Base-by-base conservation (phyloP, 2,329 filamentous ascomycete genomes). In the Fusarium veterinarium region DNA sequence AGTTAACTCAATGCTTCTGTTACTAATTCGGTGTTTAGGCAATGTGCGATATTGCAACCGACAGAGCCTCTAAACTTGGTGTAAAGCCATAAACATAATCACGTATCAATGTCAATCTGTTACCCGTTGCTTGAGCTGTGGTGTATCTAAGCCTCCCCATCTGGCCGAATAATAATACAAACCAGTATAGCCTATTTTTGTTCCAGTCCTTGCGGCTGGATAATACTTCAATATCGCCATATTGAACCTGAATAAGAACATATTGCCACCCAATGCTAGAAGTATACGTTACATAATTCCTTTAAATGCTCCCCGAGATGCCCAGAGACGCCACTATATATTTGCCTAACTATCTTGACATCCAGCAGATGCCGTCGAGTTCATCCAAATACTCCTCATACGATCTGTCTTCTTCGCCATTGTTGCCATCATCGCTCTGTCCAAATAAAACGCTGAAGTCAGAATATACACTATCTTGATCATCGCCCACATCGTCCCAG, bases 11-110 rank as follows among this genome's bases (percentile, higher is more conserved):
- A 19, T n/a, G 31, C 6, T 35, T 45, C 60, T 17, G 17, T 38
- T 56, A 56, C 48, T 70, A n/a, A 63, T 75, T 79, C 64, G 42
- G 25, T 13, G 28, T n/a, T 14, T 33, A 63, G 92, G 95, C 95
- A 44, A 97, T 98, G 93, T 94, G 94, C 78, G 93, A 95, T 76
- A 98, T 98, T 78, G 95, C 95, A 35, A 88, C 89, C 57, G 94
- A 97, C 78, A 89, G 95, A 53, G 93, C 92, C 31, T 69, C 69
- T 6, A 77, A 77, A 52, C 70, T 77, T n/a, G 57, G 55, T 12
- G 52, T 60, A 17, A 67, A 72, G 37, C 48, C 58, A 30, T 74
- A 16, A 57, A 46, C 13, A 25, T 9, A 45, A 23, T 31, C 20
- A 28, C 46, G 37, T 35, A n/a, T 25, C 38, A 44, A 30, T 20